Evolutionary conservation across 2,329 filamentous ascomycete genomes (phyloP).

Genomic region (Clonostachys rosea): DNA sequence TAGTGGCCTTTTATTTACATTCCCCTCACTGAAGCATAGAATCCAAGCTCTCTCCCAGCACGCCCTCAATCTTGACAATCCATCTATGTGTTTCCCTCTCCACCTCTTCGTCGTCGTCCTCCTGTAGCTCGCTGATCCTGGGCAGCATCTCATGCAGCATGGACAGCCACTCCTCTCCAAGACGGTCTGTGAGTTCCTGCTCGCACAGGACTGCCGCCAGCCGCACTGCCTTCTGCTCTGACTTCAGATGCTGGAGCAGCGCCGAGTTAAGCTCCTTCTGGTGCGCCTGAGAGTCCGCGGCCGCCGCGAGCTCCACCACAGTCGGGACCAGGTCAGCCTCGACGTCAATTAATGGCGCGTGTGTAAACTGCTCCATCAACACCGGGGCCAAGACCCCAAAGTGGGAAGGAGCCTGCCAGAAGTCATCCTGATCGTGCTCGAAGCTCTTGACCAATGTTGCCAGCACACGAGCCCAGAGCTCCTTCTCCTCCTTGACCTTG

Average conservation of each 20-base stretch:
- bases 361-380: conserved; percentile 62
- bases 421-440: conserved; percentile 87
- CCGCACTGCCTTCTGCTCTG: conserved; percentile 66
- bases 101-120: conserved; percentile 92
- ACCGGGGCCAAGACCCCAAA: conserved; percentile 69
- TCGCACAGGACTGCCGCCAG: conserved; percentile 80
- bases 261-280: conserved; percentile 82
- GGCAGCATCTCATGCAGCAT: conserved; percentile 94
- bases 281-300: conserved; percentile 81
- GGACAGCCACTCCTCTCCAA: conserved; percentile 91
- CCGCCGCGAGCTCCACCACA: conserved; percentile 66
- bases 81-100: conserved; percentile 85
- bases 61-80: conserved; percentile 85
- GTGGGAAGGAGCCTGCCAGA: conserved; percentile 90
- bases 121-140: conserved; percentile 90
- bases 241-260: conserved; percentile 74
- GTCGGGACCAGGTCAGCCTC: conserved; percentile 61
- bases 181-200: conserved; percentile 69
- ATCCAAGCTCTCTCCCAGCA: conserved; percentile 86
- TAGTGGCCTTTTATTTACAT: too few relatives aligned
- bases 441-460: conserved; percentile 72
- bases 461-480: conserved; percentile 67
- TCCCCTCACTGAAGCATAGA: conserved; percentile 72
- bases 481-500: conserved; percentile 35
- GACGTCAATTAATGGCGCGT: conserved; percentile 37